phyloP scores from a whole-genome alignment of 78 protist genomes.

The Protostelium mycophagum region DNA sequence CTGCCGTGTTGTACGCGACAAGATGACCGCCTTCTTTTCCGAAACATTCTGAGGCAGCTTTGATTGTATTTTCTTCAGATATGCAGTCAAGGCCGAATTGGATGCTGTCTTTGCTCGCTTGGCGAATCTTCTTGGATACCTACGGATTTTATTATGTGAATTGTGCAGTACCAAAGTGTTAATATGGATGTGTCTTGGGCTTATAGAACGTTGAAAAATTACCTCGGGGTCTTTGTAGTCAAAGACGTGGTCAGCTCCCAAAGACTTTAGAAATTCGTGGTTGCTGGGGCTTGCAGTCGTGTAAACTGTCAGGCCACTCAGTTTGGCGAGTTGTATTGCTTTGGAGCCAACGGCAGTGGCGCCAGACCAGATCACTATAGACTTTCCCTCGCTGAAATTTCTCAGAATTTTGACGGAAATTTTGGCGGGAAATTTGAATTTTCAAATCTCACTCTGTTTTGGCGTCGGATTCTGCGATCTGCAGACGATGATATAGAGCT shows the following conservation, averaged over 20 bases:
- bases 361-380: background rate
- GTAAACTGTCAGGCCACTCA: background rate
- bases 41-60: background rate
- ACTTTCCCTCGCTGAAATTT: too few species aligned
- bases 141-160: background rate
- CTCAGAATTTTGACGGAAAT: too few species aligned
- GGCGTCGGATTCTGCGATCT: background rate
- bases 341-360: background rate
- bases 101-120: background rate
- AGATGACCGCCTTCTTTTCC: background rate
- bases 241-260: background rate
- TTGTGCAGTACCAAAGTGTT: too few species aligned
- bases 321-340: background rate
- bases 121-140: background rate
- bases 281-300: background rate
- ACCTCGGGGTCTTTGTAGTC: background rate
- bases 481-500: background rate
- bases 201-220: too few species aligned
- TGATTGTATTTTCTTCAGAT: background rate
- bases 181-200: too few species aligned
- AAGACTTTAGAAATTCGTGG: background rate
- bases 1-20: background rate
- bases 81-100: background rate
- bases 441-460: background rate
- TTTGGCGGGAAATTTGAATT: too few species aligned